Percentiles rank a stretch among this genome's conserved stretches.
Evolutionary conservation across 169 alveolate species (phyloP).

Genomic region (Plasmodium adleri): DNA sequence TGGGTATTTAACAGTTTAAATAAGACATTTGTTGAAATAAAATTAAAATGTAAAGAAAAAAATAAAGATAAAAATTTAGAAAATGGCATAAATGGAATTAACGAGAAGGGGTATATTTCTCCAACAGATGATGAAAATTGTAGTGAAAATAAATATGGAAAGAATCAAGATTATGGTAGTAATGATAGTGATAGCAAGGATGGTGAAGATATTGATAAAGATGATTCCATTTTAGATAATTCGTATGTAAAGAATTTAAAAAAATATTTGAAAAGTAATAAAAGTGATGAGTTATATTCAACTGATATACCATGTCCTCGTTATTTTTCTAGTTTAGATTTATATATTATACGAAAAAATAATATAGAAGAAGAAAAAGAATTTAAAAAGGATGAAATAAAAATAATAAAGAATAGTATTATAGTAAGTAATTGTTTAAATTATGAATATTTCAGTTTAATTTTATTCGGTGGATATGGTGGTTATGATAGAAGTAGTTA

Average conservation of each 20-base stretch:
- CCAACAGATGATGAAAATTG: not conserved
- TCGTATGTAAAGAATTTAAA: conserved; percentile 28
- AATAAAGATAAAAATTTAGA: not conserved
- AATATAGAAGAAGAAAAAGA: not conserved
- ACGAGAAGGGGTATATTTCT: not conserved
- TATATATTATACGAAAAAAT: conserved; percentile 28
- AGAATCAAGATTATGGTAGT: not conserved
- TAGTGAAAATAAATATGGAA: not conserved
- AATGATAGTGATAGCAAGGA: not conserved
- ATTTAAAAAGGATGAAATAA: conserved; percentile 8
- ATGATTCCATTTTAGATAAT: conserved; percentile 41
- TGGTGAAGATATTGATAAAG: conserved; percentile 33
- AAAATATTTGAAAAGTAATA: conserved; percentile 24
- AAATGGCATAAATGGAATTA: not conserved
- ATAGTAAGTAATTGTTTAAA: conserved; percentile 21
- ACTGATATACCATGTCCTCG: conserved; percentile 49
- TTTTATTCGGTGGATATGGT: conserved; percentile 71
- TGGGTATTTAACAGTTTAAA: conserved; percentile 65
- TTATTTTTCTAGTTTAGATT: conserved; percentile 59
- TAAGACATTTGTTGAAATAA: conserved; percentile 53
- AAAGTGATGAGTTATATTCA: not conserved
- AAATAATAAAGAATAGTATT: conserved; percentile 32
- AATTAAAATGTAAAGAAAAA: conserved; percentile 4
- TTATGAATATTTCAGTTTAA: conserved; percentile 63
- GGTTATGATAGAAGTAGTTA: conserved; percentile 66